Percentiles rank a stretch among this genome's conserved stretches.
Conservation (phyloP, 306 rosid species). For the Betula pendula region DNA sequence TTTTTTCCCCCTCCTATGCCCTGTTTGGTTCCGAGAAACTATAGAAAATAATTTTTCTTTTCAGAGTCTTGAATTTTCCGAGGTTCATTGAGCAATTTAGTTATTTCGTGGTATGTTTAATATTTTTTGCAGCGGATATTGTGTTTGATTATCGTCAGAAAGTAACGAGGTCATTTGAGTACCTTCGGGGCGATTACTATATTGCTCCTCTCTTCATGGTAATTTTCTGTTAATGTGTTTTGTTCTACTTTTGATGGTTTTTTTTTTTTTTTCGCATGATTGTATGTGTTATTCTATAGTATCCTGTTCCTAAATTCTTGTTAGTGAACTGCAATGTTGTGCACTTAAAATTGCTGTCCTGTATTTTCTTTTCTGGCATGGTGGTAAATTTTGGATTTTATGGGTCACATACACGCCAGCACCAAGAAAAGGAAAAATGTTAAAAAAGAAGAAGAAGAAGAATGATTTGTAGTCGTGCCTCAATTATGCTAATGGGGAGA, state of each 20-base stretch:
- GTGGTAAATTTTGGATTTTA: neutral
- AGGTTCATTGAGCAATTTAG: neutral
- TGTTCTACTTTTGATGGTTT: neutral
- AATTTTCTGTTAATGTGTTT: neutral
- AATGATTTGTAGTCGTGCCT: neutral
- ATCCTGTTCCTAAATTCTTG: neutral
- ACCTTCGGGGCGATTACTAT: slow-evolving; percentile 90
- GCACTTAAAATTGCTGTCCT: neutral
- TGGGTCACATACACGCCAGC: neutral
- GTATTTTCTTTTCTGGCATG: neutral
- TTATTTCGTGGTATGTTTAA: neutral
- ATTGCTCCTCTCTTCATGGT: slow-evolving; percentile 97
- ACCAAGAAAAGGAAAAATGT: neutral
- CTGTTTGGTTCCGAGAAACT: neutral
- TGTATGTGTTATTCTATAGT: neutral
- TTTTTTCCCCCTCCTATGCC: neutral
- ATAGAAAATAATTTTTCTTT: neutral
- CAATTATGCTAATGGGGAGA: neutral
- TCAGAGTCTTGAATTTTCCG: neutral
- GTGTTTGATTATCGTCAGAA: slow-evolving; percentile 97
- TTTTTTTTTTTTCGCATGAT: neutral
- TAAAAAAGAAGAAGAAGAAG: neutral
- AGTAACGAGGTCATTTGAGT: slow-evolving; percentile 73
- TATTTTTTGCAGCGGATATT: slow-evolving; percentile 61
- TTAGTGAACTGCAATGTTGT: neutral